These are phyloP conservation scores for Globisporangium echinulatum DNA, from an alignment of 352 stramenopile species.

Conservation along the genomic window DNA sequence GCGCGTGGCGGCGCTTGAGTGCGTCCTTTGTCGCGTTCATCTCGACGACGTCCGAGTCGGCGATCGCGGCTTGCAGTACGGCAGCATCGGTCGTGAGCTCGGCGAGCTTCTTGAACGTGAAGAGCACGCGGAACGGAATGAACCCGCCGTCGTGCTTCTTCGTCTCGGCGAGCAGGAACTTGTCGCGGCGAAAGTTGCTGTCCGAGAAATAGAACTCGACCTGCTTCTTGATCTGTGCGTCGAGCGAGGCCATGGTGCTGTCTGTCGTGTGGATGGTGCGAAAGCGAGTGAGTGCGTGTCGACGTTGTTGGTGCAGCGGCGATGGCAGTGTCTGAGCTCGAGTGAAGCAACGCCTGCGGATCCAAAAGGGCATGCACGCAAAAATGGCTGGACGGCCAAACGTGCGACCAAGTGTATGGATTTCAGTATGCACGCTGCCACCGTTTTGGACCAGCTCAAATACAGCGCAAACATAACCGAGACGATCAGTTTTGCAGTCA, in stretches of 20 bases:
- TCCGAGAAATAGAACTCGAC: slow-evolving; percentile 93
- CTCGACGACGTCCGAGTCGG: slow-evolving; percentile 71
- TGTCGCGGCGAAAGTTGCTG: slow-evolving; percentile 89
- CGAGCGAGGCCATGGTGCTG: slow-evolving; percentile 44
- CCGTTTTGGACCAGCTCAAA: too few species aligned
- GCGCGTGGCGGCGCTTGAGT: slow-evolving; percentile 66
- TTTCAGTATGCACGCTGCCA: too few species aligned
- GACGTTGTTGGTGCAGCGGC: not conserved
- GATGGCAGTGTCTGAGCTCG: not conserved
- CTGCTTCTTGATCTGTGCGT: slow-evolving; percentile 83
- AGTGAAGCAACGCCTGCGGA: too few species aligned
- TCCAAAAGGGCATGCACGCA: too few species aligned
- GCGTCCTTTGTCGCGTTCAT: slow-evolving; percentile 72
- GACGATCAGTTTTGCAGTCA: too few species aligned
- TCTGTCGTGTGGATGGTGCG: not conserved
- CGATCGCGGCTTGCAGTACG: slow-evolving; percentile 62
- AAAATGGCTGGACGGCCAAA: too few species aligned
- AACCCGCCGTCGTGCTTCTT: slow-evolving; percentile 81
- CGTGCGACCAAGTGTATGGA: too few species aligned
- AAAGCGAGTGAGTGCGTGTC: not conserved
- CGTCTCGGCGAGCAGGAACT: slow-evolving; percentile 83
- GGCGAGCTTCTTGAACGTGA: slow-evolving; percentile 91
- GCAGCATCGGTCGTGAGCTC: slow-evolving; percentile 70
- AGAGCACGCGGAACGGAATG: slow-evolving; percentile 79
- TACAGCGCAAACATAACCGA: too few species aligned